Percentiles rank a stretch among this genome's conserved stretches.
These are phyloP conservation scores for Nematodospora anomalae DNA, from an alignment of 1,139 yeast genomes.

Conservation along the genomic window DNA sequence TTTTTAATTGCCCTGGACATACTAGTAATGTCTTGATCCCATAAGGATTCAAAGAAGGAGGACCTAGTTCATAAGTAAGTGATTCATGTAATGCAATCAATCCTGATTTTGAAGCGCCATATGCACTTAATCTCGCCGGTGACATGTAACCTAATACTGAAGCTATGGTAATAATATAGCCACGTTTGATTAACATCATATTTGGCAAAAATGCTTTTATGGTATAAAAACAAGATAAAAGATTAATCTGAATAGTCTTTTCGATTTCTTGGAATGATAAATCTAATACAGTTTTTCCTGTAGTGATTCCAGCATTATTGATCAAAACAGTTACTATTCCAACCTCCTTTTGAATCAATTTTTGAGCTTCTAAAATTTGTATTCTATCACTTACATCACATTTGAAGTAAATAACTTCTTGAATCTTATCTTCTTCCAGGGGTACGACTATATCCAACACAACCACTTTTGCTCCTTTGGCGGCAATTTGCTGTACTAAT, in stretches of 20 bases:
- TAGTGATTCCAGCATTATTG: slow-evolving; percentile 80
- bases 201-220: slow-evolving; percentile 69
- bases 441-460: slow-evolving; percentile 63
- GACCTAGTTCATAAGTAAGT: slow-evolving; percentile 66
- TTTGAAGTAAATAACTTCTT: slow-evolving; percentile 51
- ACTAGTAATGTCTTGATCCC: slow-evolving; percentile 74
- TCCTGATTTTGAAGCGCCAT: slow-evolving; percentile 91
- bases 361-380: slow-evolving; percentile 38
- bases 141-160: slow-evolving; percentile 83
- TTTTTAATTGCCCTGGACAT: slow-evolving; percentile 84
- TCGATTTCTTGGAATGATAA: slow-evolving; percentile 59
- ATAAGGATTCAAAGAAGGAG: slow-evolving; percentile 43
- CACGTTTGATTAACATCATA: slow-evolving; percentile 63
- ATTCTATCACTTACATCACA: slow-evolving; percentile 67
- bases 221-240: slow-evolving; percentile 68
- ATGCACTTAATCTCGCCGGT: slow-evolving; percentile 78
- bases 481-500: slow-evolving; percentile 47
- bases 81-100: slow-evolving; percentile 82
- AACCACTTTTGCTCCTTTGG: slow-evolving; percentile 49
- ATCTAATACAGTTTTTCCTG: slow-evolving; percentile 57
- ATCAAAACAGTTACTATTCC: slow-evolving; percentile 68
- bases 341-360: slow-evolving; percentile 41
- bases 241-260: slow-evolving; percentile 60
- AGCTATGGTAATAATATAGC: slow-evolving; percentile 77
- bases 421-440: slow-evolving; percentile 23